A percentile compares a stretch with the other conserved stretches of the same genome.
These are phyloP conservation scores for Eimeria zaria DNA, from an alignment of 169 alveolate genomes.

Conservation along the genomic window DNA sequence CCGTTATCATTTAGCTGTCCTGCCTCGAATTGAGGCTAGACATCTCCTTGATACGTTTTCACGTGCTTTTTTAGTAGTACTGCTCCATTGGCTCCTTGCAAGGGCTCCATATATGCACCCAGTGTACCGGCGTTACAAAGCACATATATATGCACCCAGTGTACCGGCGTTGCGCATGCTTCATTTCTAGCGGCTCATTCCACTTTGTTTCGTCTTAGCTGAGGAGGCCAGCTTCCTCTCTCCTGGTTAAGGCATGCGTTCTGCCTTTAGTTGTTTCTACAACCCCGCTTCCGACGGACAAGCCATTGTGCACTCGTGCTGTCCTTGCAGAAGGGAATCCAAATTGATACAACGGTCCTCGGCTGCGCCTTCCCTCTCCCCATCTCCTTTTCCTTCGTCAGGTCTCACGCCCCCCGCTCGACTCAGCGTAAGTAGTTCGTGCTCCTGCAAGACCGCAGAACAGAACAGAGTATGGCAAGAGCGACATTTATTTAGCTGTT, in stretches of 20 bases:
- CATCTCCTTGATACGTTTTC: too few species aligned
- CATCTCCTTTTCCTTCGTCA: background rate
- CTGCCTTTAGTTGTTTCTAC: background rate
- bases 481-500: background rate
- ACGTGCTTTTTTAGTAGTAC: too few species aligned
- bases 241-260: background rate
- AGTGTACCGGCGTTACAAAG: too few species aligned
- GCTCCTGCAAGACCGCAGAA: conserved; percentile 10
- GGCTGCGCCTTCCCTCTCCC: background rate
- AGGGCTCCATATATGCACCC: too few species aligned
- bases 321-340: conserved; percentile 6
- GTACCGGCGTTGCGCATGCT: too few species aligned
- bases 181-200: too few species aligned
- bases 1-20: background rate
- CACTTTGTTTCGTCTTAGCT: background rate
- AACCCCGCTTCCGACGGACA: background rate
- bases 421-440: conserved; percentile 56
- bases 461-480: background rate
- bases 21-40: background rate
- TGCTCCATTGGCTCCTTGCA: too few species aligned
- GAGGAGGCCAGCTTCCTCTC: background rate
- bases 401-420: conserved; percentile 16
- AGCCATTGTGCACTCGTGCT: background rate
- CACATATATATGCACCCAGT: too few species aligned
- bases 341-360: background rate